Base-by-base conservation (phyloP, 2,329 filamentous ascomycete species). In the Ascochyta rabiei region DNA sequence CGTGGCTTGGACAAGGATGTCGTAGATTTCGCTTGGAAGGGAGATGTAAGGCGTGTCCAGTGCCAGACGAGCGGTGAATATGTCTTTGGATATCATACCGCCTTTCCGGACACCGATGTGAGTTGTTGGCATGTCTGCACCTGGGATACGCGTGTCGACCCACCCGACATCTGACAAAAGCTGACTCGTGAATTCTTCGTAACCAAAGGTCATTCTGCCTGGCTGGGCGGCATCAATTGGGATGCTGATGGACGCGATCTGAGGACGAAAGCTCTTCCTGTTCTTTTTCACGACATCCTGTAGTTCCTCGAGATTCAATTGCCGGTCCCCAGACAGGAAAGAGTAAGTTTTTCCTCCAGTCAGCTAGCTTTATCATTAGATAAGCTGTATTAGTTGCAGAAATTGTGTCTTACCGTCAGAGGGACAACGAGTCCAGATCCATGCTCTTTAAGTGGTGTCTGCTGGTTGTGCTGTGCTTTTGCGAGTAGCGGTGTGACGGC, bases 51-150 rank as follows among this genome's bases (percentile, higher is more conserved):
- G 57, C 6, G 55, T 57, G 6, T 59, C 54, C 13, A 66, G 33
- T 16, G 61, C 52, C 9, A 67, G 40, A 9, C 38, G 39, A 2
- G 60, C 56, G 8, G 26, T 15, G 15, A 49, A 31, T 7, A 48
- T 44, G 5, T 53, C 39, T 35, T 56, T 62, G 12, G 38, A 48
- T 1, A 66, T n/a, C 50, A 58, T 61, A 4, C 53, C 61, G 24
- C 61, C 63, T 37, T 57, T 64, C 7, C 64, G 60, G 2, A 66
- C 35, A 7, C 59, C 58, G 6, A 63, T n/a, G 23, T 57, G 38
- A 5, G 45, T 42, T 2, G 63, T 38, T 2, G 53, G 47, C 12
- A 67, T 48, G 9, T 53, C 21, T 26, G 39, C 21, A 38, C 55
- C 55, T 12, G 55, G 55, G 16, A 23, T 12, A 16, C 18, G 23